Percentiles rank a stretch among this genome's conserved stretches.
Conservation (phyloP, 805 yeast genomes). For the Metschnikowia similis region DNA sequence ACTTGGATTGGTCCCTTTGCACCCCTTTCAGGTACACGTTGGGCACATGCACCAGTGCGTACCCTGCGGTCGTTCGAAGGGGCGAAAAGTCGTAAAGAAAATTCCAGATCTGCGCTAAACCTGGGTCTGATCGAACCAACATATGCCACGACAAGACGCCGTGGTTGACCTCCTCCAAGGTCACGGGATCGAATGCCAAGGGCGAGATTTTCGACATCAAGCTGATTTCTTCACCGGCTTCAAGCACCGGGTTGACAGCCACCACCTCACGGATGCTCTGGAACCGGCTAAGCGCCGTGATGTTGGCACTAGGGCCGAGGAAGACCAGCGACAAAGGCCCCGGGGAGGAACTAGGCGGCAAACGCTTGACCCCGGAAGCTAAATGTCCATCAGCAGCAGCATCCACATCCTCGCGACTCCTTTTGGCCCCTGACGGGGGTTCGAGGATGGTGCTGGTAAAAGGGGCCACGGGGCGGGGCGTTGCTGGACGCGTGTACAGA, state of each 20-base stretch:
- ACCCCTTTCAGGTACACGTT: conserved; percentile 2
- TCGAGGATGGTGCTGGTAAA: not conserved
- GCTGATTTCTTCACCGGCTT: conserved; percentile 6
- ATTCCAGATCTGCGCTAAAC: conserved; percentile 14
- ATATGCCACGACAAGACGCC: conserved; percentile 17
- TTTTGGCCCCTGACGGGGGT: not conserved
- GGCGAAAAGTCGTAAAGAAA: conserved; percentile 11
- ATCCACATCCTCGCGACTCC: not conserved
- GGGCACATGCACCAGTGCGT: not conserved
- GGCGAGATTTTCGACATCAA: conserved; percentile 10
- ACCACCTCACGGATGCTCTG: conserved; percentile 1
- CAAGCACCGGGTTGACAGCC: conserved; percentile 15
- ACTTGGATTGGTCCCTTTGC: conserved; percentile 3
- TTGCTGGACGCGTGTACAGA: conserved; percentile 4
- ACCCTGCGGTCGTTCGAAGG: not conserved
- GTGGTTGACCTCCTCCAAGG: conserved; percentile 13
- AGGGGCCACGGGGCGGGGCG: no score
- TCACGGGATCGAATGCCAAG: conserved; percentile 9
- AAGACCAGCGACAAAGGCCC: conserved; percentile 2
- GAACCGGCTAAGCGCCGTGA: conserved; percentile 5
- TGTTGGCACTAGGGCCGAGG: conserved; percentile 8
- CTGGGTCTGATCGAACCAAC: conserved; percentile 15
- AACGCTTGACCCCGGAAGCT: not conserved
- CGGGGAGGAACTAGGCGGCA: not conserved
- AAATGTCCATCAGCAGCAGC: not conserved